These are phyloP conservation scores for Hypoxylon sp. DNA, from an alignment of 2,329 filamentous ascomycete genomes.

Conservation along the genomic window DNA sequence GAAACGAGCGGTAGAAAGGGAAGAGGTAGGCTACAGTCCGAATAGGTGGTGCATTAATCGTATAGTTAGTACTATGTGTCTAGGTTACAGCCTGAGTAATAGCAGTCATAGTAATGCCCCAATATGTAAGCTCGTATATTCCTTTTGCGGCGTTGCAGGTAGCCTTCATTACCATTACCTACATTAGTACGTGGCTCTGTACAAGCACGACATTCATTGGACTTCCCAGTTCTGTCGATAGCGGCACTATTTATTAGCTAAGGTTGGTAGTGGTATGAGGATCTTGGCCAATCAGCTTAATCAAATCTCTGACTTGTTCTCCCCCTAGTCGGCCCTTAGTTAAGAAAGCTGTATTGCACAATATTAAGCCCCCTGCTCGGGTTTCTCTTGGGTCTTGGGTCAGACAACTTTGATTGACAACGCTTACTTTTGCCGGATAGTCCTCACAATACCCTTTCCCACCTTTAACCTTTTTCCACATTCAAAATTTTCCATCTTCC, in stretches of 20 bases:
- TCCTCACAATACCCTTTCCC: constrained; percentile 38
- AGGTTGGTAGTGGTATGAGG: constrained; percentile 31
- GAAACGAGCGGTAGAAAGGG: constrained; percentile 11
- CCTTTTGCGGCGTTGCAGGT: constrained; percentile 25
- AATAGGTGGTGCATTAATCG: constrained; percentile 26
- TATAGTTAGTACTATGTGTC: constrained; percentile 34
- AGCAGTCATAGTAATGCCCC: constrained; percentile 24
- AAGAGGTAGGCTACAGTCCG: constrained; percentile 19
- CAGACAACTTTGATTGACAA: constrained; percentile 47
- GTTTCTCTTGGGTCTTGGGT: constrained; percentile 46
- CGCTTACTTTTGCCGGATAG: constrained; percentile 47
- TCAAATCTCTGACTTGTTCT: constrained; percentile 36
- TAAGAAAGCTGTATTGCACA: constrained; percentile 44
- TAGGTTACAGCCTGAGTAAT: constrained; percentile 35
- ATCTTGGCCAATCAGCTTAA: constrained; percentile 42
- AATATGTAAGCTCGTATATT: constrained; percentile 42
- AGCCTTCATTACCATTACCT: constrained; percentile 25
- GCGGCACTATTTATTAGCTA: constrained; percentile 31
- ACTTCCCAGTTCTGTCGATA: constrained; percentile 25
- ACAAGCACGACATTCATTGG: constrained; percentile 17
- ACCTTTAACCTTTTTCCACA: constrained; percentile 35
- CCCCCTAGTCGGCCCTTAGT: constrained; percentile 43
- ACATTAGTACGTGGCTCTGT: constrained; percentile 7
- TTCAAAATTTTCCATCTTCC: constrained; percentile 14
- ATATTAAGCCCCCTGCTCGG: constrained; percentile 40